Percentiles rank a stretch among this genome's conserved stretches.
Conservation (phyloP, 1,284 basidiomycete genomes). For the Ceratobasidium sp. region DNA sequence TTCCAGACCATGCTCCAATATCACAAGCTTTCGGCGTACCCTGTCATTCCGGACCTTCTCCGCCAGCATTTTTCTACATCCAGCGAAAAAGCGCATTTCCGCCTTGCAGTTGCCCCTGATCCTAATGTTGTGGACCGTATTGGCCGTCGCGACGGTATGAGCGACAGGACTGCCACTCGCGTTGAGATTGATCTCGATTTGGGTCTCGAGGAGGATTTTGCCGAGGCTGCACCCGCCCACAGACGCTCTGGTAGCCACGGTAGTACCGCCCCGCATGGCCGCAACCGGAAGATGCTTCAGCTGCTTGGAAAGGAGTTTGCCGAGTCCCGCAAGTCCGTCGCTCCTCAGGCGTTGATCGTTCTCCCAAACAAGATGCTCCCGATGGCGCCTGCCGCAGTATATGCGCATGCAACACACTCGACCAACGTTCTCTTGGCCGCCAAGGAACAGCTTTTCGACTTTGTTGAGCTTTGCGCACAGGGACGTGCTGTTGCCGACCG, state of each 20-base stretch:
- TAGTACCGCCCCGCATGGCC: background rate
- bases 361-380: constrained; percentile 45
- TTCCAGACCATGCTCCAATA: constrained; percentile 38
- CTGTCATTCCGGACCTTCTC: constrained; percentile 33
- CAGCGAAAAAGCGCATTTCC: constrained; percentile 37
- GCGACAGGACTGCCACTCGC: constrained; percentile 15
- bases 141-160: constrained; percentile 27
- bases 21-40: constrained; percentile 37
- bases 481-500: constrained; percentile 39
- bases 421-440: constrained; percentile 38
- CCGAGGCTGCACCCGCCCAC: background rate
- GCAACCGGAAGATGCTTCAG: constrained; percentile 38
- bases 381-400: constrained; percentile 31
- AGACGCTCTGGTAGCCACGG: constrained; percentile 1
- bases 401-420: constrained; percentile 43
- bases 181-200: constrained; percentile 23
- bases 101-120: constrained; percentile 33
- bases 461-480: constrained; percentile 35
- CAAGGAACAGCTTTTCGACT: constrained; percentile 41
- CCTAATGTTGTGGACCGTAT: background rate
- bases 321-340: constrained; percentile 33
- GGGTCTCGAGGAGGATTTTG: constrained; percentile 5
- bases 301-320: constrained; percentile 37
- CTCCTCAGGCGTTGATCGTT: constrained; percentile 28
- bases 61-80: constrained; percentile 28